Evolutionary conservation across 805 yeast genomes (phyloP), one percentile per base, ranked within the genome.

Genomic region (Monosporozyma yasuniensis): DNA sequence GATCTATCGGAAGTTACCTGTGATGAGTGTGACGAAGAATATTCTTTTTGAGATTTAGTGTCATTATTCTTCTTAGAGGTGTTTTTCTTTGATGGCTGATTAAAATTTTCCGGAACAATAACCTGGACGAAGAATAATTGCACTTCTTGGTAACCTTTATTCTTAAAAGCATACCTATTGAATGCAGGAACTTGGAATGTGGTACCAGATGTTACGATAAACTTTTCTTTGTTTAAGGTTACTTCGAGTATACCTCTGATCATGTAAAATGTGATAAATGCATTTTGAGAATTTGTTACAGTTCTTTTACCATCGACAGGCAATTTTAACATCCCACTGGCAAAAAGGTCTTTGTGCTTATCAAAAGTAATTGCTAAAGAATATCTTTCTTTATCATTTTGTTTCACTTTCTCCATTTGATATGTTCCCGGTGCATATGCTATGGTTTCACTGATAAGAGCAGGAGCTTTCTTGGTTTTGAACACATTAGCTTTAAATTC

Each of bases 181-280:
- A 83, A 84, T 69, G 84, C 77, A 0, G 96, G 96, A 5, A 90
- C 75, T 58, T 84, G 86, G 58, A 89, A 83, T 4, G 91, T 78
- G 48, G 95, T 84, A 1, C 96, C 96, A 49, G 74, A 70, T 0
- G 78, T 73, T 6, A 82, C 84, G 3, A 80, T 67, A 61, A 89
- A 86, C 21, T 70, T 72, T 19, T 72, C 74, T 5, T 77, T 78
- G 18, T 79, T 76, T 3, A 89, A 55, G 1, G 80, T 77, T 2
- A 86, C 90, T 58, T 86, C 87, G 8, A 87, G 61, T 2, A 75
- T 56, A 0, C 97, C 97, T 38, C 74, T 70, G 4, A 84, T 75
- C 42, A 89, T 88, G 61, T 81, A 84, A 61, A 89, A 89, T 25
- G 83, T 80, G 58, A 84, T 81, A 54, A 82, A 76, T 2, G 86